Percentiles rank a stretch among this genome's conserved stretches.
These are phyloP conservation scores for Westerdykella sp. DNA, from an alignment of 2,329 filamentous ascomycete species.

Conservation along the genomic window DNA sequence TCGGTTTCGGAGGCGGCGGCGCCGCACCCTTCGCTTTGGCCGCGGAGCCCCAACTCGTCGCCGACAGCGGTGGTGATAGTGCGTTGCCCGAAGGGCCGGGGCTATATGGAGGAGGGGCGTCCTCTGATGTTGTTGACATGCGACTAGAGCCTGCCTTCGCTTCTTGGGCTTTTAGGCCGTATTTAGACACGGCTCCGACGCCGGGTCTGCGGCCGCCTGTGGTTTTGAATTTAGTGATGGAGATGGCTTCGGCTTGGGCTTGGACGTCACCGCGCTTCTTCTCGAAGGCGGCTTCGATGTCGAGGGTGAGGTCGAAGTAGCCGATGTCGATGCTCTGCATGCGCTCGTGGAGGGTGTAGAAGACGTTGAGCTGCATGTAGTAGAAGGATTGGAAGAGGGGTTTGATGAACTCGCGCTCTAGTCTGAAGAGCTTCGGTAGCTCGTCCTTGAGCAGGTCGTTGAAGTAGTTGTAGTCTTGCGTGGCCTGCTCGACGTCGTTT, in stretches of 20 bases:
- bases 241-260: constrained; percentile 73
- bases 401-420: constrained; percentile 92
- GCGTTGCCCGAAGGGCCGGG: constrained; percentile 21
- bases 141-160: constrained; percentile 19
- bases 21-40: constrained; percentile 46
- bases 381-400: constrained; percentile 98
- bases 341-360: constrained; percentile 95
- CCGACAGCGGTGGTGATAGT: constrained; percentile 26
- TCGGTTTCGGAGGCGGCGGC: constrained; percentile 47
- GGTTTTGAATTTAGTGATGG: constrained; percentile 87
- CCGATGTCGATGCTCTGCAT: constrained; percentile 98
- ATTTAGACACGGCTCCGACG: constrained; percentile 30
- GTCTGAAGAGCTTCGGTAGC: constrained; percentile 78
- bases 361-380: constrained; percentile 99
- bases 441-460: constrained; percentile 96
- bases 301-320: constrained; percentile 88
- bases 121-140: constrained; percentile 27
- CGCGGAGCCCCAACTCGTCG: constrained; percentile 38
- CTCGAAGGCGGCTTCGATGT: constrained; percentile 86
- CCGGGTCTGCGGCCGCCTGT: constrained; percentile 55
- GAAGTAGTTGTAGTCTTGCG: constrained; percentile 96
- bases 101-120: constrained; percentile 39
- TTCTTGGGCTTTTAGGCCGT: constrained; percentile 36
- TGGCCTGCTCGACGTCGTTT: constrained; percentile 81
- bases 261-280: constrained; percentile 84